A percentile compares a stretch with the other conserved stretches of the same genome.
Evolutionary conservation across 768 basidiomycete species (phyloP).

Genomic region (Hericium erinaceus): DNA sequence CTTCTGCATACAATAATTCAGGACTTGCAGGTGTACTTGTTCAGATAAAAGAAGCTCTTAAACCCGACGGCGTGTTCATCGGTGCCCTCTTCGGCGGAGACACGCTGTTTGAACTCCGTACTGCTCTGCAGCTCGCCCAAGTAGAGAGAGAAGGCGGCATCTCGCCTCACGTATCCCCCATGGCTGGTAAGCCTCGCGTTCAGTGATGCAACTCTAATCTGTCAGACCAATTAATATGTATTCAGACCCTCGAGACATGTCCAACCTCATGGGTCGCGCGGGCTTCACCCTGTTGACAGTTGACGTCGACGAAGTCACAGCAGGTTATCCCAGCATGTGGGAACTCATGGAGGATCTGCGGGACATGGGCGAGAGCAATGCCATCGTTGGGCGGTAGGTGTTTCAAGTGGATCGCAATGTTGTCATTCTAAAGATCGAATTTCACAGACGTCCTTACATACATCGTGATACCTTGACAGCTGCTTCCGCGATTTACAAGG

Average conservation of each 20-base stretch:
- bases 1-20: background rate
- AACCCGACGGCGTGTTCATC: constrained; percentile 90
- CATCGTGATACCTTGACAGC: constrained; percentile 84
- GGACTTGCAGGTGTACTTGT: constrained; percentile 56
- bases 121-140: constrained; percentile 89
- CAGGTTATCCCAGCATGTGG: constrained; percentile 92
- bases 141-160: constrained; percentile 91
- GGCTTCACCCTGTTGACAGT: constrained; percentile 93
- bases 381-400: constrained; percentile 70
- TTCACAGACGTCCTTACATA: constrained; percentile 49
- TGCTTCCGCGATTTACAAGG: constrained; percentile 89
- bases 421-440: background rate
- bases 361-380: constrained; percentile 95
- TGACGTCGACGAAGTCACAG: constrained; percentile 87
- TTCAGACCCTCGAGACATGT: constrained; percentile 84
- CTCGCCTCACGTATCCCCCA: constrained; percentile 93
- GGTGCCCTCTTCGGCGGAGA: constrained; percentile 95
- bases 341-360: constrained; percentile 90
- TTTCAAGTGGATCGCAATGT: background rate
- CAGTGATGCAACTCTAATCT: background rate
- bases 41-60: constrained; percentile 77
- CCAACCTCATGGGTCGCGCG: constrained; percentile 84
- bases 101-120: constrained; percentile 89
- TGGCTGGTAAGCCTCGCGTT: constrained; percentile 63
- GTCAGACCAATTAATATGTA: background rate